phyloP scores from a whole-genome alignment of 345 rosid genomes.

The Corymbia maculata region DNA sequence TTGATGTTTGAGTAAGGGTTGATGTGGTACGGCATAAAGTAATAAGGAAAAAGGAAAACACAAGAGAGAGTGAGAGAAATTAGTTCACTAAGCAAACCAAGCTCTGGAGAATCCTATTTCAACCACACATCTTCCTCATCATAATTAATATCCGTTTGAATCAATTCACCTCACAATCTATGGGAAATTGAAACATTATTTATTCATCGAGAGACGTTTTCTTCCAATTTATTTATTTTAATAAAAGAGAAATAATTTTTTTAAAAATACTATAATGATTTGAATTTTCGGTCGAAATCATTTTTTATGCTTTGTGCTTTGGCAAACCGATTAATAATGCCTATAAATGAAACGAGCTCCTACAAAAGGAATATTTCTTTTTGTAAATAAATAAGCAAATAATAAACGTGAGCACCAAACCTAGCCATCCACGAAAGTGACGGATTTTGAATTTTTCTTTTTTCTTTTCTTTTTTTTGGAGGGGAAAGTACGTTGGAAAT shows the following conservation, averaged over 20 bases:
- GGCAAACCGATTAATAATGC: not conserved
- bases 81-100: not conserved
- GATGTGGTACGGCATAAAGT: fast-evolving
- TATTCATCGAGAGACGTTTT: not conserved
- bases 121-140: not conserved
- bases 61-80: not conserved
- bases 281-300: not conserved
- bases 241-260: not conserved
- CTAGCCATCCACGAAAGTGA: not conserved
- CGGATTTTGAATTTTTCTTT: not conserved
- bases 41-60: fast-evolving
- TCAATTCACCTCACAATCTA: not conserved
- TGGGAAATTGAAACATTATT: fast-evolving
- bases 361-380: too few species aligned
- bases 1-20: fast-evolving
- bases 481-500: not conserved
- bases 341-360: not conserved
- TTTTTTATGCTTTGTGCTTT: not conserved
- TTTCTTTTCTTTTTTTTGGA: not conserved
- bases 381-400: not conserved
- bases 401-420: not conserved
- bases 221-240: too few species aligned
- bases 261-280: not conserved
- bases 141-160: not conserved
- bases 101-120: not conserved